Evolutionary conservation across 805 yeast species (phyloP), one percentile per base, ranked within the genome.

Genomic region (Grigorovia transvaalensis): DNA sequence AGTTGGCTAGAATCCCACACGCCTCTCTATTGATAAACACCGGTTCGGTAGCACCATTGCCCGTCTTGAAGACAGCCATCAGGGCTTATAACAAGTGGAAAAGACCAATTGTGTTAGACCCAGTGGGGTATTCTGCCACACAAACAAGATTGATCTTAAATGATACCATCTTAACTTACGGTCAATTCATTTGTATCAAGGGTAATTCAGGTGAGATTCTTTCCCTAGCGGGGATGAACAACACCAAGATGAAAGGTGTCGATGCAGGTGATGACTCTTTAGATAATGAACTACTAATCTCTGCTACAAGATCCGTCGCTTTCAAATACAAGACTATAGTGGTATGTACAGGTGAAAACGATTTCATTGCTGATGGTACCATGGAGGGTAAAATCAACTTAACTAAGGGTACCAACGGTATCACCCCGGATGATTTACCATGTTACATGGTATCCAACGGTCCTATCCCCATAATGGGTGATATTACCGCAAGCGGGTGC

Each of bases 81-180:
- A 61, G 63, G 9, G 77, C 75, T 0, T 88, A 89, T 63, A 84
- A 84, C 61, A 62, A 60, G 13, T 58, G 65, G 13, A 77, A 78
- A 2, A 72, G 75, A 46, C 90, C 87, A 3, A 76, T 89, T 35
- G 79, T 89, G 0, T 82, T 85, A 57, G 97, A 89, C 65, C 97
- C 96, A 0, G 96, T 89, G n/a, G 97, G 89, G 0, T 88, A 84
- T 43, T 96, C 96, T 29, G 96, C 96, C 0, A 75, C 96, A 0
- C 52, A 61, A 3, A 75, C 78, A 5, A 74, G 97, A 53, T 69
- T 71, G 43, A 59, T 66, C 2, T 71, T 80, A 17, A 77, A 81
- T 49, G 64, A 71, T 29, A 62, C 63, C 0, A 58, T 88, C 9
- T 64, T 89, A 35, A 72, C 81, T 41, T 64, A 73, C 12, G 88